Conservation (phyloP, 495 filamentous ascomycete species). For the Tetracladium setigerum region DNA sequence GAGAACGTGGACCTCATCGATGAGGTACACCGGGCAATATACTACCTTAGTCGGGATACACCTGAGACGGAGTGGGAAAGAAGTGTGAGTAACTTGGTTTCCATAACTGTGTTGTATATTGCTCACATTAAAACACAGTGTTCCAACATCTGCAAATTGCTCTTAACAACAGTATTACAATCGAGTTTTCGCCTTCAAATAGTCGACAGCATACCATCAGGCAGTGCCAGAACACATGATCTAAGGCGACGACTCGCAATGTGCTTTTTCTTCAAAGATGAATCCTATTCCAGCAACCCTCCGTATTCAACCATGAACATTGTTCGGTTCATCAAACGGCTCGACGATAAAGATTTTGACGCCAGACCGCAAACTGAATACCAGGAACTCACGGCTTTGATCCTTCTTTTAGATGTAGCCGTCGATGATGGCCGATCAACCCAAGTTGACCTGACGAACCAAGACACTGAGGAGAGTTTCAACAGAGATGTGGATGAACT, state of each 20-base stretch:
- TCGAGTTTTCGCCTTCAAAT: constrained; percentile 51
- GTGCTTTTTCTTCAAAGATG: constrained; percentile 56
- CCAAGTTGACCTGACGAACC: constrained; percentile 21
- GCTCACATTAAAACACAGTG: constrained; percentile 36
- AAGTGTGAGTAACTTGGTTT: constrained; percentile 8
- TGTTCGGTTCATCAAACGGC: constrained; percentile 38
- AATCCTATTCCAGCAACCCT: constrained; percentile 24
- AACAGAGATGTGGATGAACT: constrained; percentile 64
- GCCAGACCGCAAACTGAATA: constrained; percentile 56
- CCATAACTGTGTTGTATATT: background rate
- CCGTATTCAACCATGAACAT: constrained; percentile 37
- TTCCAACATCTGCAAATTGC: constrained; percentile 41
- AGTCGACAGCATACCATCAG: constrained; percentile 50
- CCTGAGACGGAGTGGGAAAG: constrained; percentile 12
- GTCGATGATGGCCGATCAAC: constrained; percentile 52
- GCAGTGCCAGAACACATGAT: constrained; percentile 44
- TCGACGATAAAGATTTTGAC: constrained; percentile 42
- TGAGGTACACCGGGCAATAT: constrained; percentile 11
- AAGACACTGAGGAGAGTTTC: constrained; percentile 39
- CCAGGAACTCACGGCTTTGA: constrained; percentile 51
- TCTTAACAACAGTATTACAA: constrained; percentile 40
- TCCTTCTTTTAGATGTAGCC: constrained; percentile 62
- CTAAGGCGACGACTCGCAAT: constrained; percentile 68
- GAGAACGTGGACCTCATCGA: constrained; percentile 17
- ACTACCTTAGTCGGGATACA: constrained; percentile 10